Percentiles rank a stretch among this genome's conserved stretches.
Evolutionary conservation across 257 asterid species (phyloP).

Genomic region (Lantana camara): DNA sequence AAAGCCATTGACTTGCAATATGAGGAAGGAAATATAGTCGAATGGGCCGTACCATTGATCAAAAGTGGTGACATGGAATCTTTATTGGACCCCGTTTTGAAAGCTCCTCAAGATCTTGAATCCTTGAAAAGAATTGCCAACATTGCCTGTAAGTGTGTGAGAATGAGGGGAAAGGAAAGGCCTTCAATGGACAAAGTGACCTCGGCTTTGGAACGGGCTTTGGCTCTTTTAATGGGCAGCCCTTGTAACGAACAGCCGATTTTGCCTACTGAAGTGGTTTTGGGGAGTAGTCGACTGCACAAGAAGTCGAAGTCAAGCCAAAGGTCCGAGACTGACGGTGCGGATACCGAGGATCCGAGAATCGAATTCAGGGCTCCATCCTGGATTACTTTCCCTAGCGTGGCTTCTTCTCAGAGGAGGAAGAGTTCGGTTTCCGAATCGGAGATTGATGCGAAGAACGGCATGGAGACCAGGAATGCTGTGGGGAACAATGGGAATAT

Average conservation of each 20-base stretch:
- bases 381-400: constrained; percentile 92
- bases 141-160: constrained; percentile 78
- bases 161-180: constrained; percentile 96
- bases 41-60: constrained; percentile 93
- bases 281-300: constrained; percentile 91
- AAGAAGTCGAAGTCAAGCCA: constrained; percentile 81
- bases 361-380: constrained; percentile 84
- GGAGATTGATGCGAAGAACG: constrained; percentile 66
- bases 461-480: constrained; percentile 39
- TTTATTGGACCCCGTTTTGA: constrained; percentile 64
- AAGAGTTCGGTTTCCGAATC: constrained; percentile 80
- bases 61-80: constrained; percentile 65
- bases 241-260: constrained; percentile 91
- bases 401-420: constrained; percentile 89
- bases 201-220: constrained; percentile 77
- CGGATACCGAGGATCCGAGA: constrained; percentile 75
- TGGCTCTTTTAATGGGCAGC: constrained; percentile 82
- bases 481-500: constrained; percentile 37
- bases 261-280: constrained; percentile 85
- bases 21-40: constrained; percentile 89
- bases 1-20: constrained; percentile 91
- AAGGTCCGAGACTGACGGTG: constrained; percentile 70
- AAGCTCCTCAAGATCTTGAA: constrained; percentile 65
- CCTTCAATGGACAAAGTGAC: constrained; percentile 96
- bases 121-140: constrained; percentile 76